Evolutionary conservation across 2,329 filamentous ascomycete genomes (phyloP), one percentile per base, ranked within the genome.

Genomic region (Domatiomyces catenatus): DNA sequence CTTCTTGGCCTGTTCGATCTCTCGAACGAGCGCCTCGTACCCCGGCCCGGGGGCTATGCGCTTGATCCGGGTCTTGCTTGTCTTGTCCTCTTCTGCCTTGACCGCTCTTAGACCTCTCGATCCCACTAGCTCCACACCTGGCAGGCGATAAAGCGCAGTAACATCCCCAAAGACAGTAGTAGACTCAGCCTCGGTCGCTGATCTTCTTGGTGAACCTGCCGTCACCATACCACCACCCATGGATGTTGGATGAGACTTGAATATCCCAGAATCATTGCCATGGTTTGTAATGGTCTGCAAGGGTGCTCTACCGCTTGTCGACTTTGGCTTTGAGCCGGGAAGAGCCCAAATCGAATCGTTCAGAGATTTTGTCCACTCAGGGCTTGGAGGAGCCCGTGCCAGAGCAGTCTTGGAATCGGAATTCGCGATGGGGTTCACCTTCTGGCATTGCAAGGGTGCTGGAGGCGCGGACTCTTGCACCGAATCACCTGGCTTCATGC

Each of bases 161-260:
- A 48, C 44, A 19, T 48, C 45, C 10, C 17, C 18, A 12, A 24
- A 50, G 44, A 12, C 39, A 39, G 42, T 56, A 56, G 7, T 46
- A 46, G 44, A 60, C 55, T 8, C 50, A 56, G 17, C 55, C 57
- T 46, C 54, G 48, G 32, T 51, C 54, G 24, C 50, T 57, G 24
- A 64, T 52, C 6, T 47, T 45, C 15, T 59, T 57, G 46, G 43
- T 58, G 5, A 67, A 58, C 5, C 57, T 50, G 17, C 10, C 32
- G 15, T 39, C 32, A 39, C 15, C 10, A 4, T 12, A 15, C 15
- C 32, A 39, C 32, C 32, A 39, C 10, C 5, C 3, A 15, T 15
- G 10, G 32, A 5, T 39, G 32, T 15, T 39, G 32, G 15, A 39
- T 15, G 32, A 39, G 32, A 4, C 32, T 39, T 39, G 10, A 39